Evolutionary conservation across 345 rosid species (phyloP), one percentile per base, ranked within the genome.

Genomic region (Murraya paniculata): DNA sequence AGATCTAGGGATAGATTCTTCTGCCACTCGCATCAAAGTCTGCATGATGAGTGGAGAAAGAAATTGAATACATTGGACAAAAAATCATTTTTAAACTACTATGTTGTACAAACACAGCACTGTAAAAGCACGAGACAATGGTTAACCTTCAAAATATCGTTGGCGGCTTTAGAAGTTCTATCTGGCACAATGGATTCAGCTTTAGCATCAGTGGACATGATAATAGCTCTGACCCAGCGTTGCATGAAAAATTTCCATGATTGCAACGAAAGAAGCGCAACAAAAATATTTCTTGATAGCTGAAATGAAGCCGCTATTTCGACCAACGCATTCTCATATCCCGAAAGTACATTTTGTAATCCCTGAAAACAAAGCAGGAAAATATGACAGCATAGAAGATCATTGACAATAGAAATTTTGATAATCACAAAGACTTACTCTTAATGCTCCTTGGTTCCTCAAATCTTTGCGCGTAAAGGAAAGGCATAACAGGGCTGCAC

Each of bases 231-330:
- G 80, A 93, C 83, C 99, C 99, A 95, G 58, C 91, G 93, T 53
- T 75, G 81, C 91, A 93, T 86, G 87, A 95, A 95, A 77, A 91
- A 83, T 88, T 88, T 93, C 93, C 97, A 91, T 31, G 99, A 95
- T 87, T 95, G 95, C 83, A 91, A 80, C 24, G 99, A 90, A 73
- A 95, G 88, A 80, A 95, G 92, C 1, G 95, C 95, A 75, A 93
- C 80, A 81, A 86, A 86, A 79, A 85, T 85, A 80, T 93, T 95
- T 86, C 99, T 86, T 76, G 97, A 91, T 71, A 92, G 93, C 77
- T 88, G 90, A 79, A 95, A 91, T 74, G 98, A 92, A 65, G 90
- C 81, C 45, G 91, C 91, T 77, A 93, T 87, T 81, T 91, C 92
- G 79, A 80, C 82, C 78, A 95, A 78, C 50, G 87, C 85, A 81